Base-by-base conservation (phyloP, 169 alveolate genomes). In the Eimeria nieschulzi region DNA sequence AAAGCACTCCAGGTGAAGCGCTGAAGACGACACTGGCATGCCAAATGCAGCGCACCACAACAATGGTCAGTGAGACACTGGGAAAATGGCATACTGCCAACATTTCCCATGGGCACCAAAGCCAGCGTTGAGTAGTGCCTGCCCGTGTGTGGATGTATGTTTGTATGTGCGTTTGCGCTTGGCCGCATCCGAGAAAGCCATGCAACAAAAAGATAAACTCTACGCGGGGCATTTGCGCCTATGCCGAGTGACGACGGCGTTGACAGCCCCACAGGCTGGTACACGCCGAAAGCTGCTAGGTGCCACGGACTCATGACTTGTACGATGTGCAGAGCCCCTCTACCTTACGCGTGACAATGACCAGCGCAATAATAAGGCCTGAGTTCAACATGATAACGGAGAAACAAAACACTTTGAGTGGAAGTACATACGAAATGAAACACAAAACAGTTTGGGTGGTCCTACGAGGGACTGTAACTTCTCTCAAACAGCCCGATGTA, bases 301-400 rank as follows among this genome's bases (percentile, higher is more conserved):
- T 15, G 68, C 23, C 68, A 59, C 15, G 76, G 19, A 15, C 76
- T 66, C 39, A 83, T 12, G 82, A 13, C 80, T 68, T 70, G 66
- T 73, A 86, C 55, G 86, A 71, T 55, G 92, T 71, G 92, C 92
- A 86, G 61, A 86, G 82, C 55, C 92, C 92, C 9, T 86, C 92
- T 21, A 86, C 92, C 76, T 86, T 86, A 61, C 79, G 51, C 3
- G 92, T 86, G n/a, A 79, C 92, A 21, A 86, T 79, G 73, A 86
- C 92, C 72, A 86, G 85, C 54, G 85, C 92, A 56, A 86, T 86
- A 72, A 86, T 86, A 51, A 86, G 83, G 39, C 92, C 92, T 86
- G 85, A 12, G 54, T 9, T 5, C 12, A 55, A 23, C 25, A 21
- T 17, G 0, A 53, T 0, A 51, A 12, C 25, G 15, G 46, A 33